Base-by-base conservation (phyloP, 768 basidiomycete species). In the Russula virescens region DNA sequence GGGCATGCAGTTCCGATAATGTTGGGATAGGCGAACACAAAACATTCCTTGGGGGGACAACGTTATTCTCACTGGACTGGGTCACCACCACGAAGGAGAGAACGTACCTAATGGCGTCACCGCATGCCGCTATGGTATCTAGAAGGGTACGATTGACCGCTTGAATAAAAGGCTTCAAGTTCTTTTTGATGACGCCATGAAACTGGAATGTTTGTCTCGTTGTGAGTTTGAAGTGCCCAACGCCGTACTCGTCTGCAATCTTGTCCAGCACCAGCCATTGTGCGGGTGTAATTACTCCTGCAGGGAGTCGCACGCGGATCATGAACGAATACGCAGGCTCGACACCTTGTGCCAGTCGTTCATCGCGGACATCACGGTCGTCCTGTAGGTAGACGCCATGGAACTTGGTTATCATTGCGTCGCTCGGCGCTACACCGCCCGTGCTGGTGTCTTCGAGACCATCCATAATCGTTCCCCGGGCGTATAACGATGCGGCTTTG, bases 171-270 rank as follows among this genome's bases (percentile, higher is more conserved):
- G 91, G 87, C 77, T 98, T 98, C 73, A 99, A 76, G 73, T 99
- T 94, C 66, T 83, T 83, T 80, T 99, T 99, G 79, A 99, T 93
- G 69, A 99, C 91, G 60, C 97, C 97, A 74, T 99, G 97, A 82
- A 97, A 98, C 76, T 99, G 97, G 88, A 98, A 99, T 11, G 97
- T 99, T 73, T 94, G 86, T 65, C 97, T 82, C 40, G 97, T 99
- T 51, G 97, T 99, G 67, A 99, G 87, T 80, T 99, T 99, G 78
- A 98, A 89, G 6, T 95, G 93, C 50, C 89, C 86, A 63, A 85
- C 89, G 7, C 94, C 97, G 73, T 94, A 91, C 73, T 94, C 91
- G 72, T 98, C 97, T 57, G 97, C 85, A 69, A 99, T 98, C 69
- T 88, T 88, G 76, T 98, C 93, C 86, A 99, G 93, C 68, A 87